A percentile compares a stretch with the other conserved stretches of the same genome.
phyloP scores from a whole-genome alignment of 164 flowering plant genomes.

The Magnolia changhungtana region DNA sequence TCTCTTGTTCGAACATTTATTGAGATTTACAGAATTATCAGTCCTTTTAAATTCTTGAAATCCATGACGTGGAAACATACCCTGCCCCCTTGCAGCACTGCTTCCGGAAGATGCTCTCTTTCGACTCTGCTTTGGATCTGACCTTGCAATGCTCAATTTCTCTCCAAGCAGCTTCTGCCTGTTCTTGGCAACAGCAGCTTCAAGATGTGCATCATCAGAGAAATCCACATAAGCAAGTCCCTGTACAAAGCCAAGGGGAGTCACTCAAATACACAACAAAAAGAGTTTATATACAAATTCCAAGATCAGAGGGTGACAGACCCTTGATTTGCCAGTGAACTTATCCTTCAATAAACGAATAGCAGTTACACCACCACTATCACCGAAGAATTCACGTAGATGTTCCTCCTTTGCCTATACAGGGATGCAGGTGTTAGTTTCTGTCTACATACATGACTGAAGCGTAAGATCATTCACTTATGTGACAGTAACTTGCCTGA shows the following conservation, averaged over 20 bases:
- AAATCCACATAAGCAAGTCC: conserved; percentile 95
- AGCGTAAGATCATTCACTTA: not conserved
- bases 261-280: not conserved
- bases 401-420: conserved; percentile 53
- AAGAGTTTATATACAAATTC: not conserved
- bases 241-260: conserved; percentile 28
- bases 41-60: too few relatives aligned
- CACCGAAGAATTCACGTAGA: conserved; percentile 67
- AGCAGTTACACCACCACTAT: conserved; percentile 79
- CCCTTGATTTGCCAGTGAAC: conserved; percentile 83
- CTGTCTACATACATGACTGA: not conserved
- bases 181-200: conserved; percentile 72
- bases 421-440: not conserved
- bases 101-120: conserved; percentile 35
- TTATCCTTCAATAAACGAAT: conserved; percentile 73
- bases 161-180: conserved; percentile 58
- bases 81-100: conserved; percentile 22
- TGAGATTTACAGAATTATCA: too few relatives aligned
- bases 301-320: conserved; percentile 28
- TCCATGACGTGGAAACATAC: conserved; percentile 20
- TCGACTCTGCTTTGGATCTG: conserved; percentile 55
- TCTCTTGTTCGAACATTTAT: too few relatives aligned
- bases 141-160: conserved; percentile 73
- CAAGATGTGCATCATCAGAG: conserved; percentile 63
- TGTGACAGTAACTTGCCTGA: conserved; percentile 40